Evolutionary conservation across 345 rosid genomes (phyloP), one percentile per base, ranked within the genome.

Genomic region (Arabis hirsuta): DNA sequence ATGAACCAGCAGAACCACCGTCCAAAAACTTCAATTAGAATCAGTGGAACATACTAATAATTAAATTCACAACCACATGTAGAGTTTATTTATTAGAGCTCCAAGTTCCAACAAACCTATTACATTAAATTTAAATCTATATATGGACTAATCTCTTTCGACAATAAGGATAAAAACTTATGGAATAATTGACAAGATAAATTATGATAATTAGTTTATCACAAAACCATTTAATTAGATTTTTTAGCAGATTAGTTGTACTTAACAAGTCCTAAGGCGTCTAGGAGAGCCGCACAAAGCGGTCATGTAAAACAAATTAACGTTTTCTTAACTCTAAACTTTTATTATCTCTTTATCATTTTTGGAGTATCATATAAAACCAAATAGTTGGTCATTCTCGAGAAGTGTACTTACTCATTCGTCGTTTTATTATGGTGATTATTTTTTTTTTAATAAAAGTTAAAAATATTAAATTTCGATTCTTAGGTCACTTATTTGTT

Each of bases 1-100:
- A 67, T 53, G 78, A 60, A 67, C 62, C 73, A 74, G 78, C 68
- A 44, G 42, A 59, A 74, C 63, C 55, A 74, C 78, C 62, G 78
- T 67, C 73, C 78, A 67, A 74, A 66, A 74, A 19, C 73, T 66
- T 51, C 59, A 73, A 42, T 66, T 58, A 50, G 26, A 66, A 57
- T 53, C 43, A 57, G 78, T 60, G 42, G 41, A 52, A 44, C 60
- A 61, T 42, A 20, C n/a, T 32, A 27, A 8, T 48, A 48, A 19
- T 26, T 53, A 16, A 61, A 42, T 59, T 41, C 55, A 59, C 65
- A 52, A 74, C 47, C 62, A 51, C 68, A 59, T 41, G 61, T 44
- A 66, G 36, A 66, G 52, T 38, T 55, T 63, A 38, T 65, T 65
- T 38, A 36, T 65, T 31, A 39, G 41, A 61, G 69, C 74, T 68